These are phyloP conservation scores for Phtheirospermum japonicum DNA, from an alignment of 257 asterid genomes.

Conservation along the genomic window DNA sequence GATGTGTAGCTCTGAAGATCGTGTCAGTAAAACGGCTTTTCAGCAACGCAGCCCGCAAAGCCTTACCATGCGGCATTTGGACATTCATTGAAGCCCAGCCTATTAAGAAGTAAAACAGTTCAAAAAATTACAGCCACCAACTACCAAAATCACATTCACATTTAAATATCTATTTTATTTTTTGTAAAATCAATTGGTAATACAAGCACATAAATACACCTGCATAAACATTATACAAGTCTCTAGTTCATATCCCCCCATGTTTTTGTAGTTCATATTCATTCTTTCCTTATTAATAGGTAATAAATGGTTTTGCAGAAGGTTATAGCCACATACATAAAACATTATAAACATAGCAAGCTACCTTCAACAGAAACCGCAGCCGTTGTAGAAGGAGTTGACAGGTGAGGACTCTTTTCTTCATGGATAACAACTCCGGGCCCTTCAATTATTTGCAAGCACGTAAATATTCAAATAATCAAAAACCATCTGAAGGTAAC, in stretches of 20 bases:
- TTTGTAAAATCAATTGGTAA: no score
- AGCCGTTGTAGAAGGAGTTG: conserved; percentile 33
- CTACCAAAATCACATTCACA: no score
- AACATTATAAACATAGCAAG: not conserved
- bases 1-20: conserved; percentile 59
- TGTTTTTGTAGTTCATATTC: no score
- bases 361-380: conserved; percentile 49
- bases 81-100: conserved; percentile 42
- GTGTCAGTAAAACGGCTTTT: conserved; percentile 81
- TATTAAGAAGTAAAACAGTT: conserved; percentile 19
- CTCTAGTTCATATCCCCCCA: no score
- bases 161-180: no score
- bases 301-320: no score
- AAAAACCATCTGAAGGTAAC: conserved; percentile 8
- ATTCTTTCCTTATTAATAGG: no score
- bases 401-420: conserved; percentile 32
- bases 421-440: no score
- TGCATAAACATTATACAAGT: no score
- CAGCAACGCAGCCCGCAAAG: conserved; percentile 74
- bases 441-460: no score
- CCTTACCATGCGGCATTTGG: conserved; percentile 59
- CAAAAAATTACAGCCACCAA: conserved; percentile 10
- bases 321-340: no score
- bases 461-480: conserved; percentile 30
- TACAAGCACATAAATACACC: no score